A percentile compares a stretch with the other conserved stretches of the same genome.
Evolutionary conservation across 2,329 filamentous ascomycete genomes (phyloP).

Genomic region (Fusarium pseudocircinatum): DNA sequence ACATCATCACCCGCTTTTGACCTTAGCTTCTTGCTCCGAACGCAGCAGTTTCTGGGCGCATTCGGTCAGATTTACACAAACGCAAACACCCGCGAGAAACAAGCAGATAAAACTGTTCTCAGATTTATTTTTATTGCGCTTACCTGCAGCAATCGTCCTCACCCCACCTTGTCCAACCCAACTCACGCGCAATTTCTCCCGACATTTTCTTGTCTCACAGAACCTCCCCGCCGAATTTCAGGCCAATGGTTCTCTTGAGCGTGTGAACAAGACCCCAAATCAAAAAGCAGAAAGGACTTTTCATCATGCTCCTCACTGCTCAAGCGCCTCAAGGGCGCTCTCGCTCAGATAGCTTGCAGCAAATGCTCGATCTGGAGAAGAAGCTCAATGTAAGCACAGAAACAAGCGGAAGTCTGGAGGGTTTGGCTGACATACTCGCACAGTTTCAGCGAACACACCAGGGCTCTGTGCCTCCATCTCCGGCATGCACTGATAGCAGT

Average conservation of each 20-base stretch:
- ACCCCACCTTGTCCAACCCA: constrained; percentile 25
- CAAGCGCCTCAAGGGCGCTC: constrained; percentile 29
- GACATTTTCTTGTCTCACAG: constrained; percentile 3
- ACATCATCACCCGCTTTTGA: constrained; percentile 13
- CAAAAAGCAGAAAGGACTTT: not conserved
- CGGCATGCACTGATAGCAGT: constrained; percentile 16
- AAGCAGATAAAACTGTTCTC: not conserved
- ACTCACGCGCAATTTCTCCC: constrained; percentile 15
- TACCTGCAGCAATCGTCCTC: constrained; percentile 29
- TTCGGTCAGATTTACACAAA: constrained; percentile 2
- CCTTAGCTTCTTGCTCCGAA: constrained; percentile 9
- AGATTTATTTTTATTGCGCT: constrained; percentile 15
- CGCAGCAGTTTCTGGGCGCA: constrained; percentile 9
- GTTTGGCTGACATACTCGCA: constrained; percentile 4
- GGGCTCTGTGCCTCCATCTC: constrained; percentile 31
- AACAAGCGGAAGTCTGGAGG: not conserved
- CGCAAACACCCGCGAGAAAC: constrained; percentile 13
- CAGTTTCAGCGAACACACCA: constrained; percentile 34
- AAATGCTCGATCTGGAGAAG: constrained; percentile 69
- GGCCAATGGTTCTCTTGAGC: constrained; percentile 23
- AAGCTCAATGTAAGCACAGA: constrained; percentile 62
- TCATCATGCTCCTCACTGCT: constrained; percentile 29
- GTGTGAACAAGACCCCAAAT: not conserved
- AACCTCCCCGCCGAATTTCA: constrained; percentile 8
- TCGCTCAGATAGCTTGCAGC: constrained; percentile 61